These are phyloP conservation scores for Leptographium lundbergii DNA, from an alignment of 2,329 filamentous ascomycete genomes.

Conservation along the genomic window DNA sequence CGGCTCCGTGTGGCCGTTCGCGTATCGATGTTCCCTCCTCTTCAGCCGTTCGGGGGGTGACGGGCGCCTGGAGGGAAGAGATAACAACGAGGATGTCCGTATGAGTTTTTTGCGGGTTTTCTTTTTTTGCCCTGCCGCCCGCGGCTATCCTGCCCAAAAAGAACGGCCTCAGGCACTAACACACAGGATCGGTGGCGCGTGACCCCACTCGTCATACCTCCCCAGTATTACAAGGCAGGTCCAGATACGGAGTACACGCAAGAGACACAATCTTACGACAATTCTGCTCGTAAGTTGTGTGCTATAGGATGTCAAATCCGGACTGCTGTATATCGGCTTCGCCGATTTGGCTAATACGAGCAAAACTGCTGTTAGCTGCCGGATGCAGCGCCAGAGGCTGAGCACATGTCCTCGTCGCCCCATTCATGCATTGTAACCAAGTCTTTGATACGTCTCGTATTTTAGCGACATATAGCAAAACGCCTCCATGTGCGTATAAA, in stretches of 20 bases:
- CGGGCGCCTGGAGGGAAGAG: neutral
- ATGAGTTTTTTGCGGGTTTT: constrained; percentile 7
- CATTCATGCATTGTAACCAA: neutral
- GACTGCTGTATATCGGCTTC: no score
- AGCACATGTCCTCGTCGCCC: no score
- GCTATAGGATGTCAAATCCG: no score
- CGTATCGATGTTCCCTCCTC: neutral
- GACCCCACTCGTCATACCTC: neutral
- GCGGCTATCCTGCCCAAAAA: neutral
- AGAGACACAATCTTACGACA: no score
- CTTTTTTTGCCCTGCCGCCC: constrained; percentile 1
- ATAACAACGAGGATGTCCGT: constrained; percentile 1
- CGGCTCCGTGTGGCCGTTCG: neutral
- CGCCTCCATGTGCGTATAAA: neutral
- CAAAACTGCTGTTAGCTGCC: no score
- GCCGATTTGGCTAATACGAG: no score
- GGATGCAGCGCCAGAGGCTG: no score
- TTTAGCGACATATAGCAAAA: neutral
- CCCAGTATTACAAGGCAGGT: neutral
- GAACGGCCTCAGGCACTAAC: constrained; percentile 2
- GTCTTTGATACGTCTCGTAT: neutral
- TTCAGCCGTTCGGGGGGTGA: neutral
- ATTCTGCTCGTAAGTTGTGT: no score
- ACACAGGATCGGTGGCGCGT: neutral
- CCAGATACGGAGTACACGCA: no score